Evolutionary conservation across 495 filamentous ascomycete genomes (phyloP), one percentile per base, ranked within the genome.

Genomic region (Lepraria neglecta): DNA sequence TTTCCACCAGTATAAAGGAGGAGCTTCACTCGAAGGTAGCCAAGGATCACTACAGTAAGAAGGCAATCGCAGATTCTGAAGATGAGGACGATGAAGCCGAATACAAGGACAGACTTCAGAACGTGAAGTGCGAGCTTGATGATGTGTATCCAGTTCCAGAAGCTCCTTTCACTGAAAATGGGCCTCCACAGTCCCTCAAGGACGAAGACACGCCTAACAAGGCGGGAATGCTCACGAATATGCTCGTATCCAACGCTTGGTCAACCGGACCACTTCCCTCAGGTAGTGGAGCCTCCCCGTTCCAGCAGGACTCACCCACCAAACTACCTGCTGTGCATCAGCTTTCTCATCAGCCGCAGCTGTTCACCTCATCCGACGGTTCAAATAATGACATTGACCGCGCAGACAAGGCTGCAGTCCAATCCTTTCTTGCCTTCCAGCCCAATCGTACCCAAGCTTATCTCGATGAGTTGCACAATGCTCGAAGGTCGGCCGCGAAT

Each of bases 11-110:
- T n/a, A 45, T 45, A 24, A 53, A 60, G 48, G 27, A 33, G 27
- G 48, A 60, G 31, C 15, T 6, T 5, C 10, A 53, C 11, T 14
- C 17, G 15, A 47, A 53, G 17, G 15, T 30, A 19, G 38, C 28
- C 27, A 31, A 48, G 42, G 51, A 61, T 15, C 24, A 42, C 14
- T 12, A 28, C 21, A 10, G 24, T 24, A 45, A 19, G 24, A 62
- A 53, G 31, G 67, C 72, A 10, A 73, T 80, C 53, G 73, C 74
- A 21, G 78, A 77, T 54, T 79, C 78, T 5, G 76, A 78, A n/a
- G 77, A 78, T 58, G 75, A 77, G 6, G 73, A 74, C 21, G 71
- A 75, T 17, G 71, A 68, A 27, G 62, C 61, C 38, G 42, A 68
- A 17, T 69, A 70, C 48, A 72, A 75, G 19, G 62, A 63, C 15